Percentiles rank a stretch among this genome's conserved stretches.
Conservation (phyloP, 306 rosid genomes). For the Macrotyloma uniflorum region DNA sequence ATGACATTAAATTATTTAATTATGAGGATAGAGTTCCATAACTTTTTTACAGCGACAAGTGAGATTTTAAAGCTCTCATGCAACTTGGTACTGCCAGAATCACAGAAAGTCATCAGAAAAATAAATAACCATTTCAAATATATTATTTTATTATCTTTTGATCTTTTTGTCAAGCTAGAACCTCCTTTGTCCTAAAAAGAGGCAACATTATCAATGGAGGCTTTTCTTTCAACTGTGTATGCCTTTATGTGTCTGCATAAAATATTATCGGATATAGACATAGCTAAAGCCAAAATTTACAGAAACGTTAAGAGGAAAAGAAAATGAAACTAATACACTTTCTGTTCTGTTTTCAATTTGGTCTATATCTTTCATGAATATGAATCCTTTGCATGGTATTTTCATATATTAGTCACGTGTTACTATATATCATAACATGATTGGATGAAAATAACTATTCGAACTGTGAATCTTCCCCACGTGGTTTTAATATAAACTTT, state of each 20-base stretch:
- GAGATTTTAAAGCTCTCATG: slow-evolving; percentile 34
- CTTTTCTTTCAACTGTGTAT: slow-evolving; percentile 48
- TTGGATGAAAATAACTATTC: no score
- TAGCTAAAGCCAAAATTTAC: neutral
- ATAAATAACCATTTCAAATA: neutral
- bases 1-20: neutral
- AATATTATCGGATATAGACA: neutral
- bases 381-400: neutral
- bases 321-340: neutral
- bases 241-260: slow-evolving; percentile 28
- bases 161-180: slow-evolving; percentile 49
- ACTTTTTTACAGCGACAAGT: neutral
- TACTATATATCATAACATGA: neutral
- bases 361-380: neutral
- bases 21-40: neutral
- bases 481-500: no score
- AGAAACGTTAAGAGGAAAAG: neutral
- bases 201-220: slow-evolving; percentile 44
- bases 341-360: neutral
- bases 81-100: slow-evolving; percentile 13
- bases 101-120: neutral
- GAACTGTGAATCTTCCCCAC: no score
- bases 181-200: slow-evolving; percentile 53
- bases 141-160: slow-evolving; percentile 33
- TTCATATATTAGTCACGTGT: neutral